Evolutionary conservation across 2,329 filamentous ascomycete species (phyloP).

Genomic region (Penicillium sp.): DNA sequence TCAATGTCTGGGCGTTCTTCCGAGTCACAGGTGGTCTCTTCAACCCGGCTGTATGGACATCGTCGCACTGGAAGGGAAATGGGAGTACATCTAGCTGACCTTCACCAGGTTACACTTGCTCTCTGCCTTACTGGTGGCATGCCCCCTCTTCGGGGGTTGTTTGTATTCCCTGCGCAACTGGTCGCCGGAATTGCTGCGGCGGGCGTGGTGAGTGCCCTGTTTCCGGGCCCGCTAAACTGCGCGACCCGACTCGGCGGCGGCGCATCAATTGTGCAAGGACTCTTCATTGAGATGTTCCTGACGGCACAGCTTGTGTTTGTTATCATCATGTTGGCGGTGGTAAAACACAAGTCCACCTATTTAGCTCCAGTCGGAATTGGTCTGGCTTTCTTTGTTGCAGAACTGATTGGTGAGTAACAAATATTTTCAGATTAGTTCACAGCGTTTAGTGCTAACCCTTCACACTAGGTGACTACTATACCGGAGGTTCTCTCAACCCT

Average conservation of each 20-base stretch:
- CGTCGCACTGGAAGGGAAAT: too few relatives aligned
- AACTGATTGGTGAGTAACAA: slow-evolving; percentile 38
- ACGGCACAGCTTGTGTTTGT: slow-evolving; percentile 56
- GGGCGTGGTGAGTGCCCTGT: slow-evolving; percentile 48
- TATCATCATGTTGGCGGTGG: slow-evolving; percentile 61
- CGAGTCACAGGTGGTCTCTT: slow-evolving; percentile 46
- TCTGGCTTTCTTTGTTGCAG: slow-evolving; percentile 57
- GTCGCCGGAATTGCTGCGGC: slow-evolving; percentile 52
- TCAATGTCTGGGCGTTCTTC: slow-evolving; percentile 50
- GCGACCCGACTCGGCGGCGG: slow-evolving; percentile 49
- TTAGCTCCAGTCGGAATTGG: slow-evolving; percentile 65
- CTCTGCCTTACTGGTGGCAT: slow-evolving; percentile 53
- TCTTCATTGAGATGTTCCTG: slow-evolving; percentile 60
- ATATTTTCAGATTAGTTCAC: too few relatives aligned
- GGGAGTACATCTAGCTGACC: not conserved
- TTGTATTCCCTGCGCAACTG: slow-evolving; percentile 51
- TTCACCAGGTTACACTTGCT: slow-evolving; percentile 46
- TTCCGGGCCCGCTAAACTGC: slow-evolving; percentile 51
- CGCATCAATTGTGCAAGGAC: slow-evolving; percentile 48
- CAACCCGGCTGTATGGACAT: slow-evolving; percentile 40
- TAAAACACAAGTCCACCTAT: slow-evolving; percentile 65
- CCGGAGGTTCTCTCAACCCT: slow-evolving; percentile 43
- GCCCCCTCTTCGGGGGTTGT: slow-evolving; percentile 43
- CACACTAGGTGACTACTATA: slow-evolving; percentile 39
- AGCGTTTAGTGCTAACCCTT: not conserved